A percentile compares a stretch with the other conserved stretches of the same genome.
Conservation (phyloP, 2,329 filamentous ascomycete genomes). For the Pseudogymnoascus pannorum region DNA sequence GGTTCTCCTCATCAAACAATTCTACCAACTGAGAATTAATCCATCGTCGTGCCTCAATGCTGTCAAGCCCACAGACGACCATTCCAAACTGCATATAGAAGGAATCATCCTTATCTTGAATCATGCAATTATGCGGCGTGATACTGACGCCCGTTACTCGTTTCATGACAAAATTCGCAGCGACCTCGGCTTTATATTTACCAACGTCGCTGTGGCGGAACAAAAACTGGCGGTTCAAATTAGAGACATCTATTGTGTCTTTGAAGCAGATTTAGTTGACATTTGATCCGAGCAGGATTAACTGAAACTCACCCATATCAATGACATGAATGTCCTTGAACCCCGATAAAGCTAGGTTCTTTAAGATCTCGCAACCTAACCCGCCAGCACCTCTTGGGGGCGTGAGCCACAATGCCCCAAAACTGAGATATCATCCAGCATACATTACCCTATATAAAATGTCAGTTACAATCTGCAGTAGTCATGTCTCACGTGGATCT, state of each 20-base stretch:
- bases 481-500: constrained; percentile 12
- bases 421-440: constrained; percentile 31
- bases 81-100: constrained; percentile 98
- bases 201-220: constrained; percentile 90
- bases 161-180: constrained; percentile 82
- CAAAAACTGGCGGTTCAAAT: constrained; percentile 94
- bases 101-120: constrained; percentile 91
- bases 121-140: constrained; percentile 86
- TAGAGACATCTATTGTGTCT: constrained; percentile 98
- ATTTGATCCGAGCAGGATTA: not conserved
- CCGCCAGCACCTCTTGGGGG: constrained; percentile 77
- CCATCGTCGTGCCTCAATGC: constrained; percentile 95
- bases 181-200: constrained; percentile 87
- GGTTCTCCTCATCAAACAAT: constrained; percentile 77
- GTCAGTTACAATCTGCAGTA: not conserved
- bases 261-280: constrained; percentile 13
- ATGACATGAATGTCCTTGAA: constrained; percentile 98
- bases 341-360: constrained; percentile 88
- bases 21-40: constrained; percentile 91
- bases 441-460: constrained; percentile 31
- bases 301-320: constrained; percentile 71
- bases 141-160: constrained; percentile 87
- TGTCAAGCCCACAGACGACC: constrained; percentile 90
- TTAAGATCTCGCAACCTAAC: constrained; percentile 91
- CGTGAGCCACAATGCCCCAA: not conserved